Base-by-base conservation (phyloP, 148 eudicot genomes). In the Mesembryanthemum crystallinum region DNA sequence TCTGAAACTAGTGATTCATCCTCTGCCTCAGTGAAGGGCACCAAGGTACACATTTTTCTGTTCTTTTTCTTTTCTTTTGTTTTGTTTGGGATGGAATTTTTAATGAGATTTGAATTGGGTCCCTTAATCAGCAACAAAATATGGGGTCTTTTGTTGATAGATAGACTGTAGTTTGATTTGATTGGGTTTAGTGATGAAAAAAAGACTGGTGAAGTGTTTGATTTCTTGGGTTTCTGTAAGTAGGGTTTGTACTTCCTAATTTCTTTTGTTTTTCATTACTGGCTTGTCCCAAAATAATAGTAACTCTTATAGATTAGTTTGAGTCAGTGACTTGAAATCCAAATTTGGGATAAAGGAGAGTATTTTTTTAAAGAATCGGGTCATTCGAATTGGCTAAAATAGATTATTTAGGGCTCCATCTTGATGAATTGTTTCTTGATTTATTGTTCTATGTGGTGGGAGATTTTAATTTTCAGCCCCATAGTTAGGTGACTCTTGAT, bases 21-120 rank as follows among this genome's bases (percentile, higher is more conserved):
- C 13, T 71, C 72, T 27, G 62, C 90, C 18, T 49, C 77, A 81
- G 63, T 87, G 23, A 89, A 86, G 74, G 23, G 64, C 67, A 58
- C 77, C 59, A 90, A 88, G 92, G 94, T 90, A 81, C 33, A 14
- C 12, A 8, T 18, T 54, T 45, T 51, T 43, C 23, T 29, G 43
- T 14, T 24, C 9, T 49, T 18, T 6, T 14, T 9, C 17, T 37
- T 54, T 18, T 37, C 5, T 10, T 49, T 3, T 28, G 8, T 32
- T 23, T 4, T 23, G 12, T 33, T 39, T 18, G 10, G 37, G 32
- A 15, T 30, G 27, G 25, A 3, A 27, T 21, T 29, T 0, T 1
- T 32, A 13, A 18, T 32, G 67, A 43, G 30, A 33, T 13, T 64
- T 29, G 24, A 33, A 10, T 25, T 42, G 3, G 12, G 47, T 21